Base-by-base conservation (phyloP, 192 early-diverging fungal species). In the Umbelopsis sp. region DNA sequence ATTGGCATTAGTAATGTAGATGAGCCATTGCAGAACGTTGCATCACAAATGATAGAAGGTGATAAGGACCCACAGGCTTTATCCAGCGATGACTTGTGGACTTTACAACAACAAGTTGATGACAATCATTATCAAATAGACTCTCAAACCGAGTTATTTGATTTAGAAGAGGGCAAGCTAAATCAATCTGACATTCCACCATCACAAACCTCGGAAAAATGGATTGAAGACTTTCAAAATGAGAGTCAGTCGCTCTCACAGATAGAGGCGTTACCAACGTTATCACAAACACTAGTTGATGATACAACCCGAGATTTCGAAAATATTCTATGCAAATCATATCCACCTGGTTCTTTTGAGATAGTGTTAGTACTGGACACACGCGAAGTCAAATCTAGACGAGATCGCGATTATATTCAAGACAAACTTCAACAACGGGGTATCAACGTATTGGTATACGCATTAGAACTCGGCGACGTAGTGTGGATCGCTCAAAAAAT, bases 391-490 rank as follows among this genome's bases (percentile, higher is more conserved):
- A 86, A 87, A 55, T 81, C 78, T 3, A 66, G 78, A 33, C 81
- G 77, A 0, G 90, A 96, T 50, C 88, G 96, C 37, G 81, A 81
- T 45, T 93, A 90, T 58, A 87, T 99, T 33, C 84, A 87, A 35
- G 70, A 84, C 30, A 86, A 89, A 49, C 84, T 99, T 13, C 80
- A 79, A 35, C 70, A 83, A 18, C 74, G 82, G 20, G 87, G 88
- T 0, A 69, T 96, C 1, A 76, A 71, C 5, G 74, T 87, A 2
- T 77, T 84, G 12, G 87, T 85, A 6, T 80, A 90, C 15, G 78
- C 84, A 15, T 79, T 99, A 67, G 88, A 89, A 8, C 74, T 99
- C 9, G 97, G 96, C 30, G 97, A 99, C 74, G 88, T 95, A 11
- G 69, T 92, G 46, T 99, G 96, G 96, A 83, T 97, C 2, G 97